phyloP scores from a whole-genome alignment of 164 flowering plant species.

The Malania oleifera region DNA sequence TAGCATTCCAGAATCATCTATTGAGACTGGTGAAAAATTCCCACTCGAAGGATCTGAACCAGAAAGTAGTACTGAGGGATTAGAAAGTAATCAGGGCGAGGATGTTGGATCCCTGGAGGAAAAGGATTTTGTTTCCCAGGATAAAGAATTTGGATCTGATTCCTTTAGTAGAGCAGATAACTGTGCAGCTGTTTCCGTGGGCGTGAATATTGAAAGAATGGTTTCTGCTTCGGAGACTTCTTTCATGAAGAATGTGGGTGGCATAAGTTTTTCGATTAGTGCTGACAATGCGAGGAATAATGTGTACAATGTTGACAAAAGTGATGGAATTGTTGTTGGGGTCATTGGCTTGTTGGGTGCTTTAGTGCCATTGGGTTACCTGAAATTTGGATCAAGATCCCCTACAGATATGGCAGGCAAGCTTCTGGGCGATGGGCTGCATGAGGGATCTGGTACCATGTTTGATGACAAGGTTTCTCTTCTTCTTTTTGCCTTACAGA shows the following conservation, averaged over 20 bases:
- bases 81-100: slow-evolving; percentile 25
- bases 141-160: slow-evolving; percentile 27
- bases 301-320: slow-evolving; percentile 79
- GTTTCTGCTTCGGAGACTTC: slow-evolving; percentile 55
- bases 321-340: slow-evolving; percentile 82
- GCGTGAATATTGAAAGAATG: slow-evolving; percentile 43
- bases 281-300: slow-evolving; percentile 95
- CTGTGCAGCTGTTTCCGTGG: slow-evolving; percentile 19
- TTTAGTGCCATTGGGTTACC: slow-evolving; percentile 62
- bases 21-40: slow-evolving; percentile 18
- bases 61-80: slow-evolving; percentile 14
- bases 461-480: slow-evolving; percentile 89
- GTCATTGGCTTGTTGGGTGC: slow-evolving; percentile 79
- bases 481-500: slow-evolving; percentile 81
- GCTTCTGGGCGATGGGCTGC: slow-evolving; percentile 47
- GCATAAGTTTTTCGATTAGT: slow-evolving; percentile 80
- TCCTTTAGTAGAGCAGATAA: slow-evolving; percentile 17
- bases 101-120: slow-evolving; percentile 27
- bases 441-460: slow-evolving; percentile 75
- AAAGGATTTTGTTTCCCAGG: slow-evolving; percentile 26
- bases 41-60: slow-evolving; percentile 20
- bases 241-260: slow-evolving; percentile 71
- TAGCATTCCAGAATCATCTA: slow-evolving; percentile 26
- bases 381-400: slow-evolving; percentile 50
- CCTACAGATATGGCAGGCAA: slow-evolving; percentile 46